These are phyloP conservation scores for Saccharomycopsis sp. DNA, from an alignment of 805 yeast species.

Conservation along the genomic window DNA sequence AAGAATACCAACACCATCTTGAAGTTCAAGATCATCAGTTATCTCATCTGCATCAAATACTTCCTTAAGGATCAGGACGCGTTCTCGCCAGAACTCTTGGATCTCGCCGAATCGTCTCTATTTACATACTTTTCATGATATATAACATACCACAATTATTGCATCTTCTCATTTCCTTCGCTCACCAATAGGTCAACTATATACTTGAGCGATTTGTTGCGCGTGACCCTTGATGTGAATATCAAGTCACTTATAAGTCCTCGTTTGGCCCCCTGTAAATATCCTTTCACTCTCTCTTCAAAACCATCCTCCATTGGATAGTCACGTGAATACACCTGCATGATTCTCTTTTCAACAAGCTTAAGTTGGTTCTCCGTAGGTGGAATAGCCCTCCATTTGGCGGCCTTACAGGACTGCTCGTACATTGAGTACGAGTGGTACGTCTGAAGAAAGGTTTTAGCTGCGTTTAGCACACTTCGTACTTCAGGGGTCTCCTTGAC, in stretches of 20 bases:
- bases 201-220: not conserved
- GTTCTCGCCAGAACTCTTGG: not conserved
- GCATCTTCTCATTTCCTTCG: not conserved
- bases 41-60: constrained; percentile 14
- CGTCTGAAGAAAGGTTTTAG: constrained; percentile 20
- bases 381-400: constrained; percentile 29
- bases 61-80: constrained; percentile 7
- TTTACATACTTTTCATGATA: not conserved
- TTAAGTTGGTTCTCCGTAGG: constrained; percentile 28
- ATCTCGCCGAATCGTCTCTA: not conserved
- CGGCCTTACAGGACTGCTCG: constrained; percentile 6
- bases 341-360: constrained; percentile 18
- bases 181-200: not conserved
- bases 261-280: not conserved
- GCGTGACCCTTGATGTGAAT: not conserved
- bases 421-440: constrained; percentile 19
- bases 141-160: too few species aligned
- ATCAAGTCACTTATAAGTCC: not conserved
- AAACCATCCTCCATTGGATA: not conserved
- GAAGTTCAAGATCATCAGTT: constrained; percentile 13
- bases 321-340: not conserved
- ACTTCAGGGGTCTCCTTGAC: constrained; percentile 3
- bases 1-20: not conserved
- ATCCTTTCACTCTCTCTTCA: not conserved
- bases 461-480: not conserved